Evolutionary conservation across 371 early-diverging fungal species (phyloP).

Genomic region (Choanephora cucurbitarum): DNA sequence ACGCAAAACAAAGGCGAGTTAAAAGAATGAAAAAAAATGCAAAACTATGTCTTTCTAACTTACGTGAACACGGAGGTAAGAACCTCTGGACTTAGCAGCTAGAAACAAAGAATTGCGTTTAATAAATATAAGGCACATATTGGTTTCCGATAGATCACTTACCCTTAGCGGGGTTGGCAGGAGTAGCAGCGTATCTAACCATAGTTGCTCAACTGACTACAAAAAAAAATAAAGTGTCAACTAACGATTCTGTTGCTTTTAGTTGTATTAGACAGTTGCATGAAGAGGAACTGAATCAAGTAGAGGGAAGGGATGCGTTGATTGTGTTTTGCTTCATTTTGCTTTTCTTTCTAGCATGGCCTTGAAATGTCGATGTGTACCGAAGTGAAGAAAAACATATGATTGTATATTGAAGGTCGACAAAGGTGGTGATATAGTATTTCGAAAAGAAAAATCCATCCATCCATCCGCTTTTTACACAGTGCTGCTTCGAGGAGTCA

Average conservation of each 20-base stretch:
- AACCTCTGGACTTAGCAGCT: conserved; percentile 94
- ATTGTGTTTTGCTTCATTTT: no score
- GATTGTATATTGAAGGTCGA: not conserved
- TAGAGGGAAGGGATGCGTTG: no score
- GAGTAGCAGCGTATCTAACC: conserved; percentile 65
- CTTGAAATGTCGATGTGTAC: not conserved
- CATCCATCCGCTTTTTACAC: conserved; percentile 1
- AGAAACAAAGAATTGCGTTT: conserved; percentile 11
- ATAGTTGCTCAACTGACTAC: conserved; percentile 36
- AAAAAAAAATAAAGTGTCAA: not conserved
- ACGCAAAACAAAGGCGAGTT: no score
- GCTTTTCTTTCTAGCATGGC: no score
- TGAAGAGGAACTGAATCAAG: no score
- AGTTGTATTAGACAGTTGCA: no score
- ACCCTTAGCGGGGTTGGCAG: conserved; percentile 59
- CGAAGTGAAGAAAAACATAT: no score
- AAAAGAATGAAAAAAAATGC: conserved; percentile 3
- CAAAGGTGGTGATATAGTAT: no score
- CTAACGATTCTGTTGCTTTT: no score
- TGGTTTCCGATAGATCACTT: conserved; percentile 25
- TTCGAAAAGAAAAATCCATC: not conserved
- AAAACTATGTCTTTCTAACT: conserved; percentile 22
- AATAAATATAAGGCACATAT: not conserved
- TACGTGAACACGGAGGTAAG: conserved; percentile 96
- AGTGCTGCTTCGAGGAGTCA: not conserved